A percentile compares a stretch with the other conserved stretches of the same genome.
These are phyloP conservation scores for Penicillium hesseltinei DNA, from an alignment of 2,329 filamentous ascomycete genomes.

Conservation along the genomic window DNA sequence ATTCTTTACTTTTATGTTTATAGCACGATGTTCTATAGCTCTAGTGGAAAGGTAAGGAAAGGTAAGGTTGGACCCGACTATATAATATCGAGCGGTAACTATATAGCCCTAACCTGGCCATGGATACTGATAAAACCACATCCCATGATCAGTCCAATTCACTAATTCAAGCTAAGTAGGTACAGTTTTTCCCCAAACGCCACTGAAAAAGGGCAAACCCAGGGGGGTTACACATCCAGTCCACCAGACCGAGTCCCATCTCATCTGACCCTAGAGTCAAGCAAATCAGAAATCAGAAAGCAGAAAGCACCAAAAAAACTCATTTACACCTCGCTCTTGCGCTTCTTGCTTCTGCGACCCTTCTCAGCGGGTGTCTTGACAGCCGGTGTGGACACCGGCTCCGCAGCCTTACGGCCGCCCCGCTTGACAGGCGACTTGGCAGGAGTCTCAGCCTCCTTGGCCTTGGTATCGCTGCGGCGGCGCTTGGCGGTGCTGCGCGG, in stretches of 20 bases:
- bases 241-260: constrained; percentile 1
- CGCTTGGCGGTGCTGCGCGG: constrained; percentile 44
- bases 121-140: not conserved
- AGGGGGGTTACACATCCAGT: constrained; percentile 7
- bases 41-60: not conserved
- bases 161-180: constrained; percentile 2
- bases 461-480: constrained; percentile 38
- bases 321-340: constrained; percentile 43
- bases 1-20: not conserved
- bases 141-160: not conserved
- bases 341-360: constrained; percentile 47
- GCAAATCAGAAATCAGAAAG: constrained; percentile 13
- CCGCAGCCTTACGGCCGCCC: constrained; percentile 14
- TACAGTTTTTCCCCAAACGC: constrained; percentile 5
- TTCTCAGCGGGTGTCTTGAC: constrained; percentile 33
- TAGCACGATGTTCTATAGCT: not conserved
- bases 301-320: constrained; percentile 17
- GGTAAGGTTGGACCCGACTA: not conserved
- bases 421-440: constrained; percentile 30
- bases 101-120: not conserved
- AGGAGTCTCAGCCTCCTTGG: constrained; percentile 35
- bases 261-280: constrained; percentile 2
- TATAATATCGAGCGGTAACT: not conserved
- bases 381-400: constrained; percentile 16
- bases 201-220: not conserved